phyloP scores from a whole-genome alignment of 345 rosid species.

The Corchorus capsularis region DNA sequence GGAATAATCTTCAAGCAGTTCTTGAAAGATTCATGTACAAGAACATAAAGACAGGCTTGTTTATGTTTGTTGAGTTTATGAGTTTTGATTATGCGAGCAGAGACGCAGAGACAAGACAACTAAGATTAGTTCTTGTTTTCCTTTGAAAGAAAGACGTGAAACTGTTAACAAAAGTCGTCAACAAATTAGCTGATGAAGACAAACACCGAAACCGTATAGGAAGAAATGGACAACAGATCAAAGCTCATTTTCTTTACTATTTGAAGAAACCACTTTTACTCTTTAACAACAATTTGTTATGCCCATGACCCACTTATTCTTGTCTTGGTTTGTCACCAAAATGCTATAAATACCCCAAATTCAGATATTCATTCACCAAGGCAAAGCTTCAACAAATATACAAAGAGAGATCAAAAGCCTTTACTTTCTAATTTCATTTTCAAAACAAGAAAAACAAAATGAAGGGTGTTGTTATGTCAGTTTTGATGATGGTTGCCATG shows the following conservation, averaged over 20 bases:
- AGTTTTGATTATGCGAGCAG: too few relatives aligned
- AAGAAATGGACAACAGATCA: too few relatives aligned
- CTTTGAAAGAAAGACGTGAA: too few relatives aligned
- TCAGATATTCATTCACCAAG: neutral
- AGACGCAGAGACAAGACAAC: too few relatives aligned
- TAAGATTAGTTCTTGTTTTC: too few relatives aligned
- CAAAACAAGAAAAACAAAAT: neutral
- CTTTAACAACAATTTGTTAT: neutral
- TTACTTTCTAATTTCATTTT: neutral
- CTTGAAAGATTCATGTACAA: neutral
- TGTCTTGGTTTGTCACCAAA: neutral
- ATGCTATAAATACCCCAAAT: neutral
- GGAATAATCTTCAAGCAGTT: conserved; percentile 2
- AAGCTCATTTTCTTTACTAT: neutral
- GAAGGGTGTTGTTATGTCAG: conserved; percentile 6
- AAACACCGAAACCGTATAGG: too few relatives aligned
- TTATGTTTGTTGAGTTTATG: too few relatives aligned
- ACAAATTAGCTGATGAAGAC: too few relatives aligned
- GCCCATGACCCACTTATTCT: neutral
- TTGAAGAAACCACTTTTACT: neutral
- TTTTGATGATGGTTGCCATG: conserved; percentile 1
- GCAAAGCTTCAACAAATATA: neutral
- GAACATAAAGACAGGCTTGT: neutral
- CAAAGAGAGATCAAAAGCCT: neutral
- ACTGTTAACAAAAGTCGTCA: too few relatives aligned